Conservation (phyloP, 768 basidiomycete genomes). For the Tulasnella sp. region DNA sequence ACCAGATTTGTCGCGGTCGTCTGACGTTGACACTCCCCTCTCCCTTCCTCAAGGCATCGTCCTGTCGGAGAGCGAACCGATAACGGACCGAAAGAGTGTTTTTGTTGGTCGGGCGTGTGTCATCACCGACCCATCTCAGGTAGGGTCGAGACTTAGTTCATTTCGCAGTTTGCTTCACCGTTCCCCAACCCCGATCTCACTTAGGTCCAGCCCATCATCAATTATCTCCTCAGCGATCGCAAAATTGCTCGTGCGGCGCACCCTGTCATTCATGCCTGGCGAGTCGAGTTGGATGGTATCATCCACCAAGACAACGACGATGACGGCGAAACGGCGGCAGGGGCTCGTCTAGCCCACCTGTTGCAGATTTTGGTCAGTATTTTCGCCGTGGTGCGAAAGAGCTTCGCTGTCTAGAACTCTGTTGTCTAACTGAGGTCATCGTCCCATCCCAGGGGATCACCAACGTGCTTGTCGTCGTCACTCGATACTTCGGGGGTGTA, state of each 20-base stretch:
- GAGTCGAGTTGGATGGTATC: slow-evolving; percentile 52
- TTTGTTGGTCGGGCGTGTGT: slow-evolving; percentile 79
- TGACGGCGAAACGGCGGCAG: slow-evolving; percentile 88
- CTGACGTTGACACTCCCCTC: neutral
- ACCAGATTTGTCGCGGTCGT: neutral
- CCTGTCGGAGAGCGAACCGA: slow-evolving; percentile 62
- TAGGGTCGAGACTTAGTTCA: slow-evolving; percentile 25
- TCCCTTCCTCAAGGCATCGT: slow-evolving; percentile 53
- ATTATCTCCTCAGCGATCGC: slow-evolving; percentile 55
- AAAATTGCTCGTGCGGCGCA: slow-evolving; percentile 64
- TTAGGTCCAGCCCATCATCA: slow-evolving; percentile 56
- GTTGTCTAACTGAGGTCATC: neutral
- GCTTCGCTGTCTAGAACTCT: neutral
- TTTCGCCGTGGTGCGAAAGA: neutral
- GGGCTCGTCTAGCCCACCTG: slow-evolving; percentile 78
- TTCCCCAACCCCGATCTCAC: neutral
- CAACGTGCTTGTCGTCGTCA: slow-evolving; percentile 82
- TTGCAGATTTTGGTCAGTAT: slow-evolving; percentile 66
- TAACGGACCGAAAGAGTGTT: slow-evolving; percentile 70
- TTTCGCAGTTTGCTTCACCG: slow-evolving; percentile 17
- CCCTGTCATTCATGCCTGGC: slow-evolving; percentile 73
- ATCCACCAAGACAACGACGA: slow-evolving; percentile 90
- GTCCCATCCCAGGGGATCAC: slow-evolving; percentile 48
- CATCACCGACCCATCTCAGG: slow-evolving; percentile 67
- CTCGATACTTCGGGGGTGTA: slow-evolving; percentile 87